These are phyloP conservation scores for Lactarius sanguifluus DNA, from an alignment of 768 basidiomycete genomes.

Conservation along the genomic window DNA sequence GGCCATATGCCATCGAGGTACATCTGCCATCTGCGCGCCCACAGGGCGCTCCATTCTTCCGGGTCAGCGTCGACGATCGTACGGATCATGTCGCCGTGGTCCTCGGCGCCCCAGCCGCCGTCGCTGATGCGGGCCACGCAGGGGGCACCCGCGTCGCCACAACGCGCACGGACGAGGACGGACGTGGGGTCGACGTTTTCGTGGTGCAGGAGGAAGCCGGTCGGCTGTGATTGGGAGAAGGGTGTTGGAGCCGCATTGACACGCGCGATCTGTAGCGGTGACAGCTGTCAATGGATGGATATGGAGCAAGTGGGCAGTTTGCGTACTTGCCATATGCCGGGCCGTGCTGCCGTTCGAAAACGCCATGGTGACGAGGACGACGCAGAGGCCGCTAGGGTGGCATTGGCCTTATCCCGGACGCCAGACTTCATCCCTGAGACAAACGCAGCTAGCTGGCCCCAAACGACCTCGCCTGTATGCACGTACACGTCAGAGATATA, in stretches of 20 bases:
- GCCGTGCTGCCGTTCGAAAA: slow-evolving; percentile 26
- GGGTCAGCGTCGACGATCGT: slow-evolving; percentile 28
- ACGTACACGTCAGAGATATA: neutral
- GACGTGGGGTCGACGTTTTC: slow-evolving; percentile 18
- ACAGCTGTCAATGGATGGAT: slow-evolving; percentile 6
- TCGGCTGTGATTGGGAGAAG: slow-evolving; percentile 12
- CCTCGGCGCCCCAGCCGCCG: slow-evolving; percentile 25
- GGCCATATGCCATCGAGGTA: slow-evolving; percentile 24
- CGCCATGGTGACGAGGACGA: slow-evolving; percentile 20
- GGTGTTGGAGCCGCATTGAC: slow-evolving; percentile 25
- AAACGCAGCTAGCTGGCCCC: slow-evolving; percentile 25
- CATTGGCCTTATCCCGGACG: slow-evolving; percentile 7
- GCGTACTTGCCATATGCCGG: slow-evolving; percentile 28
- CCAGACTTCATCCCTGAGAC: slow-evolving; percentile 27
- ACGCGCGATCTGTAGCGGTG: slow-evolving; percentile 14
- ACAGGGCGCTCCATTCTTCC: slow-evolving; percentile 25
- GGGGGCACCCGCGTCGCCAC: slow-evolving; percentile 11
- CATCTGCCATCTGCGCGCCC: slow-evolving; percentile 29
- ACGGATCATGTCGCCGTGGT: slow-evolving; percentile 23
- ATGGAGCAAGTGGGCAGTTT: neutral
- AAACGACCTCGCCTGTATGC: slow-evolving; percentile 24
- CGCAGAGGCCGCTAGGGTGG: neutral
- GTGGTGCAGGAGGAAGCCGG: slow-evolving; percentile 28
- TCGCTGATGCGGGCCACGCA: slow-evolving; percentile 24
- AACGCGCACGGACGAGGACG: slow-evolving; percentile 19